Evolutionary conservation across 73 alveolate species (phyloP).

Genomic region (Paramecium sonneborni): DNA sequence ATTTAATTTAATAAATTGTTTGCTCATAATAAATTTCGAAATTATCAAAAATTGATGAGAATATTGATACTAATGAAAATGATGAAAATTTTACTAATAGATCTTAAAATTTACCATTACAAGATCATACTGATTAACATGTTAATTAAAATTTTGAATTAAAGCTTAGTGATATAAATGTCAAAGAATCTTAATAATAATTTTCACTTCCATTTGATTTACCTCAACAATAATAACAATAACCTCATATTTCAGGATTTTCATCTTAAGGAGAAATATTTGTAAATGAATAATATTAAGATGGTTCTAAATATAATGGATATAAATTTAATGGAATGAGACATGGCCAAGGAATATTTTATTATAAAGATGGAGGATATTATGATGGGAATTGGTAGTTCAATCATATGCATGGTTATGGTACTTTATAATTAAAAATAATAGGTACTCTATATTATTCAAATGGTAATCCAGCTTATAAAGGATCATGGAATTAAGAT

Average conservation of each 20-base stretch:
- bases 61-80: not conserved
- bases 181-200: not conserved
- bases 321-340: conserved; percentile 72
- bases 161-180: conserved; percentile 4
- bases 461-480: conserved; percentile 66
- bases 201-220: conserved; percentile 43
- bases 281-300: conserved; percentile 68
- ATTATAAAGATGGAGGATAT: conserved; percentile 75
- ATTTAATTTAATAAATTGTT: not conserved
- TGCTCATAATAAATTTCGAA: not conserved
- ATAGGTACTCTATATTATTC: conserved; percentile 47
- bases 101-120: not conserved
- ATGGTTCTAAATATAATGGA: conserved; percentile 84
- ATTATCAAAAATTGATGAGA: not conserved
- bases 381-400: conserved; percentile 80
- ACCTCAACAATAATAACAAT: not conserved
- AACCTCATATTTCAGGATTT: not conserved
- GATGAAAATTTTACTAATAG: not conserved
- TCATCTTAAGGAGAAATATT: conserved; percentile 33
- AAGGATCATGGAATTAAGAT: conserved; percentile 65
- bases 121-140: conserved; percentile 1
- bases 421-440: not conserved
- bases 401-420: conserved; percentile 75
- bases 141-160: not conserved
- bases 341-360: conserved; percentile 81